These are phyloP conservation scores for Hymenoscyphus salicellus DNA, from an alignment of 2,329 filamentous ascomycete species.

Conservation along the genomic window DNA sequence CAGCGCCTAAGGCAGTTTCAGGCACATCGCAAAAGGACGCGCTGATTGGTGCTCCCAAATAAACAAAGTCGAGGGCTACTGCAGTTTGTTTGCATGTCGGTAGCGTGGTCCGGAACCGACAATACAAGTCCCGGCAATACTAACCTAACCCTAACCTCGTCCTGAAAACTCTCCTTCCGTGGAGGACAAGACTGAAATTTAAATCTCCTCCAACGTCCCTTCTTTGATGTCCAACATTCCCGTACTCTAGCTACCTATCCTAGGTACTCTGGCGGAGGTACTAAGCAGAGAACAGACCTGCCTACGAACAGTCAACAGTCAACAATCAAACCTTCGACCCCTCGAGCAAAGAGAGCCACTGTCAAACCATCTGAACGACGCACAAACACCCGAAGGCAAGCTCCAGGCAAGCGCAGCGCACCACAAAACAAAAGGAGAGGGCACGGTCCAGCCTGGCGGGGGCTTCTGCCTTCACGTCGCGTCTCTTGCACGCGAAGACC, in stretches of 20 bases:
- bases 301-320: background rate
- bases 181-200: background rate
- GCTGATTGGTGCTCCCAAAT: background rate
- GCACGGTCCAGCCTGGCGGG: background rate
- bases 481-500: background rate
- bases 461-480: background rate
- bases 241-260: too few relatives aligned
- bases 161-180: background rate
- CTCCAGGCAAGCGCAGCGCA: background rate
- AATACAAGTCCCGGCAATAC: background rate
- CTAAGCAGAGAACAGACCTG: background rate
- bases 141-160: background rate
- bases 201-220: background rate
- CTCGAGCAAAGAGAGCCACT: background rate
- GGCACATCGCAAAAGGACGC: background rate
- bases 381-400: background rate
- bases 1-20: background rate
- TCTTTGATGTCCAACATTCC: background rate
- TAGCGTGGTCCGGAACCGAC: background rate
- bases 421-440: too few relatives aligned
- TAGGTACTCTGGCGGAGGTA: too few relatives aligned
- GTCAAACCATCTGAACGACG: background rate
- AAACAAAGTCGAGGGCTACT: conserved; percentile 1
- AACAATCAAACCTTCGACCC: background rate
- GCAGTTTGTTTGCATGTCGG: background rate